These are phyloP conservation scores for Delonix regia DNA, from an alignment of 306 rosid genomes.

Conservation along the genomic window DNA sequence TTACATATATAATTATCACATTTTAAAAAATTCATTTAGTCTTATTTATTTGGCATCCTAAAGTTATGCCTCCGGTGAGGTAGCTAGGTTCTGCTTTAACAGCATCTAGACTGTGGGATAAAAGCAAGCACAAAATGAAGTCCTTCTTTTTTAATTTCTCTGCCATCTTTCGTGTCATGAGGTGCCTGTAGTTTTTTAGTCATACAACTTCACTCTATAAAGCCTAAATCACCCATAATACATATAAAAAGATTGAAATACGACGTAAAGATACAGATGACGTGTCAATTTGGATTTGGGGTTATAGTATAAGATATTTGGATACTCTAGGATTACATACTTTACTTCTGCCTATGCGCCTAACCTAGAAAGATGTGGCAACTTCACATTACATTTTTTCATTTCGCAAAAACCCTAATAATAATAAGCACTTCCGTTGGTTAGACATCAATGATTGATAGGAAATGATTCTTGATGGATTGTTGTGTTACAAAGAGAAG, in stretches of 20 bases:
- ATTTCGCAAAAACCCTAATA: no score
- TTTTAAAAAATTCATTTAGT: no score
- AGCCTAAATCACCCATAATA: not conserved
- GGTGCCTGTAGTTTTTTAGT: not conserved
- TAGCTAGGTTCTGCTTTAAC: not conserved
- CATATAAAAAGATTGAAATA: not conserved
- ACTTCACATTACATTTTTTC: no score
- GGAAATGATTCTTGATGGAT: not conserved
- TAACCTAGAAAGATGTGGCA: not conserved
- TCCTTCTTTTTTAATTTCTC: no score
- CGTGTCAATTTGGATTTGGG: not conserved
- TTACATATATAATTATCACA: no score
- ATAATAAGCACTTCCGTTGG: not conserved
- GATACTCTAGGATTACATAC: not conserved
- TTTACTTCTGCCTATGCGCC: not conserved
- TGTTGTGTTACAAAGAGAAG: not conserved
- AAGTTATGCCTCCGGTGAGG: not conserved
- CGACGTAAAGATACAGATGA: not conserved
- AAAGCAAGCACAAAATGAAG: not conserved
- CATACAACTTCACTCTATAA: not conserved
- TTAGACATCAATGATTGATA: not conserved
- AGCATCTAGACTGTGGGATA: not conserved
- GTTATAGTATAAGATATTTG: not conserved
- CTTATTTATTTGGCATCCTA: no score
- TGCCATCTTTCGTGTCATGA: not conserved